phyloP scores from a whole-genome alignment of 352 stramenopile species.

The Phytophthora cryptogea region DNA sequence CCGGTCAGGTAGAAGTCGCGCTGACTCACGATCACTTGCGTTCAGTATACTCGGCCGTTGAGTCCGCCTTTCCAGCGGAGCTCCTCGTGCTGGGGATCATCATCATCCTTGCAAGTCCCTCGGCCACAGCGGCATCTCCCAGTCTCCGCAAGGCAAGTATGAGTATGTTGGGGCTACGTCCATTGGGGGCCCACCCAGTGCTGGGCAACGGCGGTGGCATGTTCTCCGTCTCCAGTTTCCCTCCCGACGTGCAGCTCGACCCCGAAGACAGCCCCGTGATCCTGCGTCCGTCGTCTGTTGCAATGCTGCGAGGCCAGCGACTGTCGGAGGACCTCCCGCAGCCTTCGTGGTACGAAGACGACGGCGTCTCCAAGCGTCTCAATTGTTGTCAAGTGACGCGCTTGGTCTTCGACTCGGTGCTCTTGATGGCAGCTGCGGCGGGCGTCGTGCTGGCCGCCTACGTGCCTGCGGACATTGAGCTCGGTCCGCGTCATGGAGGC shows the following conservation, averaged over 20 bases:
- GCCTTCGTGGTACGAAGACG: conserved; percentile 45
- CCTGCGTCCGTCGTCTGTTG: conserved; percentile 43
- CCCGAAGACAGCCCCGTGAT: conserved; percentile 25
- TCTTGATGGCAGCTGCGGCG: conserved; percentile 38
- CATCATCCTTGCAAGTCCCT: conserved; percentile 16
- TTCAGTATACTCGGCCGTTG: conserved; percentile 36
- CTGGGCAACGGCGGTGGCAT: conserved; percentile 38
- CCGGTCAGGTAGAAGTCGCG: conserved; percentile 7
- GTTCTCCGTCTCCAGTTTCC: conserved; percentile 36
- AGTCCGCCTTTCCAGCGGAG: conserved; percentile 14
- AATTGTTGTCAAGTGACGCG: conserved; percentile 35
- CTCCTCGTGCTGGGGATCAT: conserved; percentile 8
- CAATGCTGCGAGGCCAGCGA: conserved; percentile 27
- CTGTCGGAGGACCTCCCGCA: conserved; percentile 19
- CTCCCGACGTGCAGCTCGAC: conserved; percentile 15
- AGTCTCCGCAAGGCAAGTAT: conserved; percentile 7
- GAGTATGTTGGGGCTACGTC: conserved; percentile 35
- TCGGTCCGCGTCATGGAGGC: conserved; percentile 18
- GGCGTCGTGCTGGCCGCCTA: conserved; percentile 41
- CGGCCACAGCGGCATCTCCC: conserved; percentile 8
- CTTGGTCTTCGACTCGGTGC: conserved; percentile 36
- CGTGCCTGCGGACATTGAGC: conserved; percentile 37
- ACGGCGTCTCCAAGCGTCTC: conserved; percentile 19
- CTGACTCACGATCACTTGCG: conserved; percentile 18
- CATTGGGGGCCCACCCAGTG: conserved; percentile 29